Base-by-base conservation (phyloP, 225 moss, liverwort and hornwort species). In the Bryum argenteum region DNA sequence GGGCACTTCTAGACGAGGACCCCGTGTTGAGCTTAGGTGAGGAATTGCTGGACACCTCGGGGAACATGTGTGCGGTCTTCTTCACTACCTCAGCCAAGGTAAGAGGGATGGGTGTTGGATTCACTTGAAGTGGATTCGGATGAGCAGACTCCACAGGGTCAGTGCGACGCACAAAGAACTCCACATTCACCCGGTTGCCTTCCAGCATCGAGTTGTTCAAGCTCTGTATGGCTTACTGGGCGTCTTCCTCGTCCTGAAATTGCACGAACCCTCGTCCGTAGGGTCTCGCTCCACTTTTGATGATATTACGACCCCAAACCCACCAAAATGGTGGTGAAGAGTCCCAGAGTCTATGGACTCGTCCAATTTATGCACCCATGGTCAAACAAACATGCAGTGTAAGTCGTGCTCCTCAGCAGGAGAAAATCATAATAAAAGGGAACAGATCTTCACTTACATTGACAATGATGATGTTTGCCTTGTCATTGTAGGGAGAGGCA, bases 391-490 rank as follows among this genome's bases (percentile, higher is more conserved):
- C 1, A n/a, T 2, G 38, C 16, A 33, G 33, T 33, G 5, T 33
- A 33, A 33, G 33, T 33, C 7, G 33, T 33, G 33, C 7, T 33
- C 33, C 33, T 33, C 33, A 33, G 7, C 33, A 33, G 5, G 33
- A 33, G 5, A 4, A 6, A 33, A 33, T 33, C 33, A 33, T 33
- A 33, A 33, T 33, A 33, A 33, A 33, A 6, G 23, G 14, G 22
- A 4, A 51, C 6, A 9, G 33, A 44, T 16, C 18, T 1, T 28
- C 45, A 19, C 0, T 55, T 67, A 74, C 74, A 18, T n/a, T 28
- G 66, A 82, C 51, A 1, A 78, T 60, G 33, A n/a, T n/a, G n/a
- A 74, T 40, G 23, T 82, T 82, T 2, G 78, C 82, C 0, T 71
- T 55, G 0, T 69, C 17, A 1, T 78, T 66, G 23, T 74, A 82